Evolutionary conservation across 2,329 filamentous ascomycete genomes (phyloP).

Genomic region (Phoma sp.): DNA sequence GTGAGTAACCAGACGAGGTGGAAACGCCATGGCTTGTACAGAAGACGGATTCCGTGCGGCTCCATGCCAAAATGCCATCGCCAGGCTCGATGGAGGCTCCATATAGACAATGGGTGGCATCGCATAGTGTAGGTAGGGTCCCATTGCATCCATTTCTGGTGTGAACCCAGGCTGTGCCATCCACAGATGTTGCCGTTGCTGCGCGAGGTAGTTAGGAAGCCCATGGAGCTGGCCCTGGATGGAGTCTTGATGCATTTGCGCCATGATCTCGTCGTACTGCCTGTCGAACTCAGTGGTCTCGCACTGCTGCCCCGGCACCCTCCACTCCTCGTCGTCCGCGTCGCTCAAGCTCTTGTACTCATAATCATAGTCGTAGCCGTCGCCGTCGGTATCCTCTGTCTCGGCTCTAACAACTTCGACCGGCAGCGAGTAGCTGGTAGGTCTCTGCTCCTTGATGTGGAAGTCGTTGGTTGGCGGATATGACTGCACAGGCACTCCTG

Average conservation of each 20-base stretch:
- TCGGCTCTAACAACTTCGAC: neutral
- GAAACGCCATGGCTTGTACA: neutral
- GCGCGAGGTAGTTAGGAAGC: neutral
- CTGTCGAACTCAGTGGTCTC: neutral
- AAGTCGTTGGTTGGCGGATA: conserved; percentile 9
- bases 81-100: neutral
- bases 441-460: neutral
- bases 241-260: neutral
- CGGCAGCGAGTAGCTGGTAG: neutral
- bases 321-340: conserved; percentile 12
- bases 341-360: conserved; percentile 13
- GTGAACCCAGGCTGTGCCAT: neutral
- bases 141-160: neutral
- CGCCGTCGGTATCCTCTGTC: neutral
- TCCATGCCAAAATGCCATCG: neutral
- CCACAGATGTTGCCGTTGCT: neutral
- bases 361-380: neutral
- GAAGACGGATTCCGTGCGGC: neutral
- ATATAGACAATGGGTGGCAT: neutral
- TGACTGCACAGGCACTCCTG: conserved; percentile 11
- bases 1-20: neutral
- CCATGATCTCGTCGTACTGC: neutral
- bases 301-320: neutral
- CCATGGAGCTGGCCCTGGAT: neutral
- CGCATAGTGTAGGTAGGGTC: neutral